Base-by-base conservation (phyloP, 768 basidiomycete genomes). In the Pilatotrama ljubarskyi region DNA sequence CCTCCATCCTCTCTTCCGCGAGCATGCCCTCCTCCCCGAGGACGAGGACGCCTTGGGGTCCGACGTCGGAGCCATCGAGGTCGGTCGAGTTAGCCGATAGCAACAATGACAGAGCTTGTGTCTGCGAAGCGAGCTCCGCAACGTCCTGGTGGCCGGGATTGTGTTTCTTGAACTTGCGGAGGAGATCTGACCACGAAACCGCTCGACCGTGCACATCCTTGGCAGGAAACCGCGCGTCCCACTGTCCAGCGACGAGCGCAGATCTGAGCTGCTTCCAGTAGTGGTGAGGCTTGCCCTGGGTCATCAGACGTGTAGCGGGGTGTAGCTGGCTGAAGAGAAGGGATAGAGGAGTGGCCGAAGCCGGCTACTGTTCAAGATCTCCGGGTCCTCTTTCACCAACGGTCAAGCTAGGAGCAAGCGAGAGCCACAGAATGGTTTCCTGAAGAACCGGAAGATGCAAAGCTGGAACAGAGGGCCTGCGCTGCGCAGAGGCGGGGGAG, bases 111-210 rank as follows among this genome's bases (percentile, higher is more conserved):
- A 93, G 75, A 0, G 80, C 79, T 32, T 86, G 87, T 0, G 84
- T 91, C 66, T 88, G 84, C 0, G 79, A 82, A 17, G 87, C 88
- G 59, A 91, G 77, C 64, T 88, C 84, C 3, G 84, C 78, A 14
- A 88, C 76, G 58, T 86, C 85, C 61, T 71, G 66, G 64, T 79
- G 84, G 0, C 87, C 86, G 5, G 72, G 72, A 67, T 87, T 88
- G 64, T 95, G 93, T 64, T 95, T 95, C 70, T 89, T 86, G 76
- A 91, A 93, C 73, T 95, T 95, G 64, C 90, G 82, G 40, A 94
- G 74, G 13, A 94, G 82, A 68, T 91, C 88, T 1, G 85, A 78
- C 93, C 93, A 95, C 11, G 85, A 76, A 15, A 94, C 71, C 4
- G 72, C 65, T 0, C 67, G 60, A 14, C 82, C 87, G 29, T 82